phyloP scores from a whole-genome alignment of 208 protist genomes.

The Leishmania gerbilli region DNA sequence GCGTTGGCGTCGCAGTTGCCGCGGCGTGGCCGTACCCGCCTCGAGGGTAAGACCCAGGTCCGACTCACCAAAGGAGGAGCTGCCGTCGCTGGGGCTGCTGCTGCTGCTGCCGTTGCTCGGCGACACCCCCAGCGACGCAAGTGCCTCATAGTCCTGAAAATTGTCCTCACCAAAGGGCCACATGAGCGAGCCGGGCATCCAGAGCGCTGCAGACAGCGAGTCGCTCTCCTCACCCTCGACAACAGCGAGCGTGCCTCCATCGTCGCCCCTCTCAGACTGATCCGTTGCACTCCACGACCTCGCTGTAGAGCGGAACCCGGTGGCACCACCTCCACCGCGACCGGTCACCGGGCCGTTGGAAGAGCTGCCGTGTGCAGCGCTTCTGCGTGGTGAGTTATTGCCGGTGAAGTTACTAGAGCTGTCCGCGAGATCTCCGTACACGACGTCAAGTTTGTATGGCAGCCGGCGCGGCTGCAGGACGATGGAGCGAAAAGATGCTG shows the following conservation, averaged over 20 bases:
- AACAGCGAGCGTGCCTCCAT: not conserved
- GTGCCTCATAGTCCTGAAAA: not conserved
- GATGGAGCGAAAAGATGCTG: slow-evolving; percentile 14
- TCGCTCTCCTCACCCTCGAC: not conserved
- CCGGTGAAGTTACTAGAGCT: not conserved
- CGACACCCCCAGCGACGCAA: not conserved
- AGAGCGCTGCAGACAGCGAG: not conserved
- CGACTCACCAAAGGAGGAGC: not conserved
- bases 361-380: not conserved
- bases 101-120: not conserved
- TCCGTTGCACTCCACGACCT: not conserved
- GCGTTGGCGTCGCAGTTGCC: not conserved
- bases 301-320: not conserved
- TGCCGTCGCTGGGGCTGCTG: not conserved
- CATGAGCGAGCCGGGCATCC: not conserved
- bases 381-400: not conserved
- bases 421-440: slow-evolving; percentile 1
- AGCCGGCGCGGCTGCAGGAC: slow-evolving; percentile 23
- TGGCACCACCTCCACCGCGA: not conserved
- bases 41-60: not conserved
- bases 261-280: not conserved
- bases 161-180: not conserved
- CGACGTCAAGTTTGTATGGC: slow-evolving; percentile 8
- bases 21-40: not conserved
- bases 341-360: not conserved